Evolutionary conservation across 2,329 filamentous ascomycete genomes (phyloP), one percentile per base, ranked within the genome.

Genomic region (Penicillium sp.): DNA sequence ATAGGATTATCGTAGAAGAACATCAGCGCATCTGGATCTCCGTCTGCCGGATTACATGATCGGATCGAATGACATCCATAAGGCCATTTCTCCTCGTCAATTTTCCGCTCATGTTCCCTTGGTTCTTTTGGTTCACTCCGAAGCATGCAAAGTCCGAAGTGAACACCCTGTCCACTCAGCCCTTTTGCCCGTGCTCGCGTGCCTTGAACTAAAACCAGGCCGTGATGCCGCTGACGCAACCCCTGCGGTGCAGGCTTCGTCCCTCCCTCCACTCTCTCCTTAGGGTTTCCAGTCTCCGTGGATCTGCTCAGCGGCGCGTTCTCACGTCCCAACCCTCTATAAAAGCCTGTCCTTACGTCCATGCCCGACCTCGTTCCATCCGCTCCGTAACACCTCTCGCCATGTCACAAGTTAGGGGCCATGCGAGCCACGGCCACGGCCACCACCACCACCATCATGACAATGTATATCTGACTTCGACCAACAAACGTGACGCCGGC

Each of bases 401-500:
- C 27, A 63, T 63, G 61, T 52, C 60, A 43, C 80, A 83, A 63
- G 75, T 72, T 22, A 71, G 79, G 60, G 70, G 69, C 57, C 73
- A 74, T 57, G 63, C 63, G 54, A 61, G 68, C 46, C 79, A 82
- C 57, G 70, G 72, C 56, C 79, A 81, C 57, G 81, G 85, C 59
- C 82, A 84, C 63, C 85, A 88, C 64, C 85, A 81, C 56, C 88
- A 92, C 65, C 86, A 91, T 68, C 89, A 94, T 71, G 90, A 96
- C 73, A 94, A 90, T 74, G 82, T 85, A 38, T 94, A 90, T 69
- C 80, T 95, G 44, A 88, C 85, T 4, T 92, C 89, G 6, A 80
- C 79, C 57, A 90, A 95, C 75, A 94, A 90, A 74, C 87, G 89
- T 61, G 94, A 99, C 74, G 91, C 94, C 44, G 90, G 90, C 60